Evolutionary conservation across 306 rosid species (phyloP).

Genomic region (Cucurbita pepo): DNA sequence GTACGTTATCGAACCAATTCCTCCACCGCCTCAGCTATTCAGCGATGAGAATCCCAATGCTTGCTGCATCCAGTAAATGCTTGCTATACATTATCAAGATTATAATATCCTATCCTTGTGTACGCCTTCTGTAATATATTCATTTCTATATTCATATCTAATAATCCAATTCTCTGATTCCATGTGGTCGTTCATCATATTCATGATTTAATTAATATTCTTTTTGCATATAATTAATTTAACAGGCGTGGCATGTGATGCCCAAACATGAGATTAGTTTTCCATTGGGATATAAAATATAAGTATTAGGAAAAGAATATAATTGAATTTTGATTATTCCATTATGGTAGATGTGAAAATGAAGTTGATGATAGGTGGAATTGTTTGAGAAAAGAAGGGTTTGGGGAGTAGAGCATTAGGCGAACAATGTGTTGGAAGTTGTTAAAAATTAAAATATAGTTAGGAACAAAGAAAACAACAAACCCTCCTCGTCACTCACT

Average conservation of each 20-base stretch:
- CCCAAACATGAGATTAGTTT: background rate
- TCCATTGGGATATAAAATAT: background rate
- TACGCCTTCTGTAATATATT: background rate
- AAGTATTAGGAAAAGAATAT: background rate
- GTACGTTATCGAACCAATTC: constrained; percentile 50
- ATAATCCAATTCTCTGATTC: background rate
- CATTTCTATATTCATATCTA: background rate
- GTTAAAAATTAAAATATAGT: background rate
- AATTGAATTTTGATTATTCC: too few species aligned
- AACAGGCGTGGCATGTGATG: background rate
- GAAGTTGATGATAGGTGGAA: too few species aligned
- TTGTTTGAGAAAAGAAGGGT: too few species aligned
- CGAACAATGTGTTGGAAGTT: background rate
- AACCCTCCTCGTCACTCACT: background rate
- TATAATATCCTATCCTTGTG: background rate
- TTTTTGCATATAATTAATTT: background rate
- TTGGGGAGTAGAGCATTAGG: background rate
- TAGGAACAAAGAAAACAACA: background rate
- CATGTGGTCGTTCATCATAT: background rate
- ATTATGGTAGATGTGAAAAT: too few species aligned
- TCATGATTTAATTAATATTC: background rate
- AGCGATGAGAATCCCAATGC: constrained; percentile 98
- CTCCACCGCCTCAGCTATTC: constrained; percentile 92
- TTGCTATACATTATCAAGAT: background rate
- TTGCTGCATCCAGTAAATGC: constrained; percentile 36